These are phyloP conservation scores for Phytophthora colocasiae DNA, from an alignment of 352 stramenopile genomes.

Conservation along the genomic window DNA sequence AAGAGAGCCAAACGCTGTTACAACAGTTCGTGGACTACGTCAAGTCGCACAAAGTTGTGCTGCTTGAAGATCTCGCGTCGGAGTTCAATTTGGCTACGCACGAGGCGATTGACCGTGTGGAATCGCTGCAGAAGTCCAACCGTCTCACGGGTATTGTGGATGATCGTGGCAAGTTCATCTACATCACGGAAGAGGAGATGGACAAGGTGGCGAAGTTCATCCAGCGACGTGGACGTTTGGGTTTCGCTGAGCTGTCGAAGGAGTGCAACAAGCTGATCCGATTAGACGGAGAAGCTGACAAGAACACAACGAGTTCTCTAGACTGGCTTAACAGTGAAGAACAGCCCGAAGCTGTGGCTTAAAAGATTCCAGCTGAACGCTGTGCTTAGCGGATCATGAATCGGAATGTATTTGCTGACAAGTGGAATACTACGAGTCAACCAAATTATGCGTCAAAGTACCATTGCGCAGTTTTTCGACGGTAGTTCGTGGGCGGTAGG, in stretches of 20 bases:
- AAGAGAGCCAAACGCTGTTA: slow-evolving; percentile 68
- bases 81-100: slow-evolving; percentile 75
- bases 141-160: slow-evolving; percentile 80
- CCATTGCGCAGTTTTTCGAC: slow-evolving; percentile 81
- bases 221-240: slow-evolving; percentile 66
- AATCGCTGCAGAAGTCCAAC: slow-evolving; percentile 58
- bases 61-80: slow-evolving; percentile 75
- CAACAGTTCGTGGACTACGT: slow-evolving; percentile 82
- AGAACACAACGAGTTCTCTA: slow-evolving; percentile 46
- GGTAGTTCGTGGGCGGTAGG: slow-evolving; percentile 60
- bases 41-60: slow-evolving; percentile 76
- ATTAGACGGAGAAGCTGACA: slow-evolving; percentile 53
- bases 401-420: slow-evolving; percentile 35
- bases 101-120: slow-evolving; percentile 70
- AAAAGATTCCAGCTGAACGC: neutral
- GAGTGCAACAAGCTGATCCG: slow-evolving; percentile 85
- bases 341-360: slow-evolving; percentile 19
- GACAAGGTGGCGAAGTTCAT: slow-evolving; percentile 78
- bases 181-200: slow-evolving; percentile 83
- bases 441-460: slow-evolving; percentile 78
- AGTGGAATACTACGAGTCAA: slow-evolving; percentile 19
- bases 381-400: slow-evolving; percentile 15
- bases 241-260: slow-evolving; percentile 68
- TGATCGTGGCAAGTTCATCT: slow-evolving; percentile 86
- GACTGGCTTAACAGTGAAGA: slow-evolving; percentile 51